These are phyloP conservation scores for Sodiomyces alkalinus DNA, from an alignment of 2,329 filamentous ascomycete species.

Conservation along the genomic window DNA sequence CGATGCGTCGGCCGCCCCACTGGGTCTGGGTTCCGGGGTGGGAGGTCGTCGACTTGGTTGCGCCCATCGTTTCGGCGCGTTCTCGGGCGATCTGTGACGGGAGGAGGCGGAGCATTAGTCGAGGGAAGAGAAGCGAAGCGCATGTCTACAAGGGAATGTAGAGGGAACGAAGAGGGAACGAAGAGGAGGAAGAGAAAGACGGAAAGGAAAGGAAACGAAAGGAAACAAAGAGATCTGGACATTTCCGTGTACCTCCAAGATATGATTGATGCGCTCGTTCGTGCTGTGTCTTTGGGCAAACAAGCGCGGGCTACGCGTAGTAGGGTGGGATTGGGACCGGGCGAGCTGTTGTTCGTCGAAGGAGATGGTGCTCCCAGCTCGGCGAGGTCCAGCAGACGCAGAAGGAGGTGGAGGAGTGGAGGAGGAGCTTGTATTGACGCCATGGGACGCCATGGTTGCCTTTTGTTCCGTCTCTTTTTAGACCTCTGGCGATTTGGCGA, in stretches of 20 bases:
- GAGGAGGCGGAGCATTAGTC: background rate
- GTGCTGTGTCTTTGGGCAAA: slow-evolving; percentile 14
- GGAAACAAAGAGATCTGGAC: slow-evolving; percentile 1
- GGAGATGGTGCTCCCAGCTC: slow-evolving; percentile 3
- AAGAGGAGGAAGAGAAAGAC: background rate
- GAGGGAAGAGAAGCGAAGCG: no score
- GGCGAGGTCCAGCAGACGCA: no score
- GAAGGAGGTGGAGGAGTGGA: slow-evolving; percentile 2
- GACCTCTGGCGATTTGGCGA: no score
- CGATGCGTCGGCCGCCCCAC: slow-evolving; percentile 7
- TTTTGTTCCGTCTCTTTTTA: no score
- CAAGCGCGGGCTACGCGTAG: no score
- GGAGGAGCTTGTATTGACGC: no score
- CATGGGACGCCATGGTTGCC: no score
- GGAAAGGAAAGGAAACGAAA: slow-evolving; percentile 1
- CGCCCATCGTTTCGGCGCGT: slow-evolving; percentile 25
- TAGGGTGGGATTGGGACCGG: slow-evolving; percentile 4
- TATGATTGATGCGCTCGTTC: slow-evolving; percentile 26
- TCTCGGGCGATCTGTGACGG: slow-evolving; percentile 22
- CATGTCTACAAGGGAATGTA: background rate
- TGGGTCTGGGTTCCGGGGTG: slow-evolving; percentile 8
- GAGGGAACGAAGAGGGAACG: background rate
- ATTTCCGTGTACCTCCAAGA: slow-evolving; percentile 31
- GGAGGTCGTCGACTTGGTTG: slow-evolving; percentile 8
- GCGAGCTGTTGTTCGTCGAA: slow-evolving; percentile 4